Conservation (phyloP, 78 protist species). For the Dictyostelium brefeldianum region DNA sequence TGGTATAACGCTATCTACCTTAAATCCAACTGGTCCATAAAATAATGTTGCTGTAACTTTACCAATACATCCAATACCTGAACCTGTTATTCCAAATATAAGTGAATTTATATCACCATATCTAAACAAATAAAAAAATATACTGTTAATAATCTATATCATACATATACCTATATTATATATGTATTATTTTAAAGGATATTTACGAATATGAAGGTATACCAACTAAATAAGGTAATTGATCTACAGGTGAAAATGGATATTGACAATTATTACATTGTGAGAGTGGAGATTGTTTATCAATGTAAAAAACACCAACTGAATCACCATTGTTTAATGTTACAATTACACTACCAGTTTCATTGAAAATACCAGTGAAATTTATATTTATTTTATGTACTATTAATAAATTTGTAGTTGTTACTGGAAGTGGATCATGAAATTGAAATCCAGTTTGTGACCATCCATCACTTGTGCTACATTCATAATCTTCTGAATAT, state of each 20-base stretch:
- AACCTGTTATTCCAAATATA: background rate
- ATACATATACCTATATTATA: too few species aligned
- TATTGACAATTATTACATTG: slow-evolving; percentile 9
- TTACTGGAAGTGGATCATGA: slow-evolving; percentile 30
- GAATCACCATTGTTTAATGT: background rate
- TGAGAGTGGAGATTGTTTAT: background rate
- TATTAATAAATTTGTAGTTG: background rate
- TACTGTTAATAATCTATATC: background rate
- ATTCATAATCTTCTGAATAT: background rate
- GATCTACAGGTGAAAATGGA: background rate
- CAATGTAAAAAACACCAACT: background rate
- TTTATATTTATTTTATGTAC: background rate
- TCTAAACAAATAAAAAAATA: too few species aligned
- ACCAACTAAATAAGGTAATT: background rate
- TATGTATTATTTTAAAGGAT: background rate
- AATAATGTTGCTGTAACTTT: slow-evolving; percentile 3
- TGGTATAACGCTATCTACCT: background rate
- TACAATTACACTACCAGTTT: background rate
- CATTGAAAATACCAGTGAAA: background rate
- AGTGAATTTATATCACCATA: slow-evolving; percentile 3
- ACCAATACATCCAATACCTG: slow-evolving; percentile 2
- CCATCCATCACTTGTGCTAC: background rate
- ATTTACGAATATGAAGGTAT: background rate
- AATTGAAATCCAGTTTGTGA: background rate
- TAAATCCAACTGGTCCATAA: slow-evolving; percentile 40